Conservation (phyloP, 768 basidiomycete genomes). For the Pulveroboletus sp. region DNA sequence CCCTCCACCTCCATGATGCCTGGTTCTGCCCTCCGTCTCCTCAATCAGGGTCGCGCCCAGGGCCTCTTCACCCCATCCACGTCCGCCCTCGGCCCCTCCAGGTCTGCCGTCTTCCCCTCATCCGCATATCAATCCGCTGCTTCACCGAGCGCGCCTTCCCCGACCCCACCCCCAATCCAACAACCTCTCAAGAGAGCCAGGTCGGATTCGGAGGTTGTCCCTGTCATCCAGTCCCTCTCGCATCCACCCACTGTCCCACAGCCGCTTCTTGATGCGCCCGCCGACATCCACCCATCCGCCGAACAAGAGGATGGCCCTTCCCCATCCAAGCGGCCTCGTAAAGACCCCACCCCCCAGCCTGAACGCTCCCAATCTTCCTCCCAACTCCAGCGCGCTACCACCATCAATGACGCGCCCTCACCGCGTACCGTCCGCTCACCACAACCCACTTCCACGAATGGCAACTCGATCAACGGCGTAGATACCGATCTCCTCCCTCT, state of each 20-base stretch:
- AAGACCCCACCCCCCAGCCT: constrained; percentile 41
- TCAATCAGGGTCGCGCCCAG: constrained; percentile 83
- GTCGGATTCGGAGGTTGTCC: constrained; percentile 58
- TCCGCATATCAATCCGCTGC: constrained; percentile 45
- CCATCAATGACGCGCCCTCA: constrained; percentile 30
- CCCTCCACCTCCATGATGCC: constrained; percentile 86
- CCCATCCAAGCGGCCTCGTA: constrained; percentile 68
- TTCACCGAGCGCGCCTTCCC: constrained; percentile 48
- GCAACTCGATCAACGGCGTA: constrained; percentile 37
- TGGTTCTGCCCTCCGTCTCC: constrained; percentile 76
- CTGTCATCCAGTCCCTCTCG: constrained; percentile 13
- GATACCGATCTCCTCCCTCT: constrained; percentile 45
- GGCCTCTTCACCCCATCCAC: constrained; percentile 85
- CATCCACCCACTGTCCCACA: constrained; percentile 20
- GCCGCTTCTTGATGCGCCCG: constrained; percentile 31
- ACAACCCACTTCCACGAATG: constrained; percentile 44
- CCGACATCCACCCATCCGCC: constrained; percentile 44
- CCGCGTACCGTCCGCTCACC: constrained; percentile 43
- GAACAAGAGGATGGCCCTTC: constrained; percentile 62
- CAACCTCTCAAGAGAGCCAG: constrained; percentile 57
- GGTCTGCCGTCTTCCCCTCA: constrained; percentile 52
- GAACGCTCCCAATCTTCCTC: constrained; percentile 27
- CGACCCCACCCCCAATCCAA: constrained; percentile 46
- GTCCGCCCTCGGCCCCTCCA: constrained; percentile 46
- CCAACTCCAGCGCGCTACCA: constrained; percentile 29